Percentiles rank a stretch among this genome's conserved stretches.
phyloP scores from a whole-genome alignment of 2,329 filamentous ascomycete species.

The Xylariaceae sp. region DNA sequence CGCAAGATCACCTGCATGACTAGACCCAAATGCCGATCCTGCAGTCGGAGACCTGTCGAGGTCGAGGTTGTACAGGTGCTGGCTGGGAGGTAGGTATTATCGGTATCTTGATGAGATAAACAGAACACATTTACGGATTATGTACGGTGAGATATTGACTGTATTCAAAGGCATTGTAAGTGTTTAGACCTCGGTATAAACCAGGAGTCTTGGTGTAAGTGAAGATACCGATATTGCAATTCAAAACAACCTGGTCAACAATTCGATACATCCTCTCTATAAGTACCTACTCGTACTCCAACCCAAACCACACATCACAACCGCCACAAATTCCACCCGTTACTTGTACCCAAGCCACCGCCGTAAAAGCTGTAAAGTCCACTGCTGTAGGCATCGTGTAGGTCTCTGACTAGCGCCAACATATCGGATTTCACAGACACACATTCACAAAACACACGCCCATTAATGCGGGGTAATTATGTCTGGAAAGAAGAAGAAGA shows the following conservation, averaged over 20 bases:
- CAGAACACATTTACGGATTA: too few relatives aligned
- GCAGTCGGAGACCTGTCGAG: conserved; percentile 5
- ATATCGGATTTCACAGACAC: background rate
- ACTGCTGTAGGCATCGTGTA: background rate
- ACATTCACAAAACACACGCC: background rate
- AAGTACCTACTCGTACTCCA: background rate
- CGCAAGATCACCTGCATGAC: conserved; percentile 22
- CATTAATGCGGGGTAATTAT: background rate
- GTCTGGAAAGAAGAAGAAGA: background rate
- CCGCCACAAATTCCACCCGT: conserved; percentile 11
- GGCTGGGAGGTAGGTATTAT: too few relatives aligned
- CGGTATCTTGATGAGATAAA: too few relatives aligned
- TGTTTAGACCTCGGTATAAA: too few relatives aligned
- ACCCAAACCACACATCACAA: conserved; percentile 7
- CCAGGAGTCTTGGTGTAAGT: too few relatives aligned
- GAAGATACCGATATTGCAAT: too few relatives aligned
- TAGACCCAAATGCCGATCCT: conserved; percentile 17
- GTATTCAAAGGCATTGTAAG: too few relatives aligned
- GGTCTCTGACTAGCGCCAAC: conserved; percentile 1
- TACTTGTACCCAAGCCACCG: too few relatives aligned
- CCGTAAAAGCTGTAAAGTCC: too few relatives aligned
- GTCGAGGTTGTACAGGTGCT: background rate
- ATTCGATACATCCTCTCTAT: too few relatives aligned
- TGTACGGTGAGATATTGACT: too few relatives aligned
- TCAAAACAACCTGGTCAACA: too few relatives aligned